Percentiles rank a stretch among this genome's conserved stretches.
phyloP scores from a whole-genome alignment of 768 basidiomycete genomes.

The Russula emetica region DNA sequence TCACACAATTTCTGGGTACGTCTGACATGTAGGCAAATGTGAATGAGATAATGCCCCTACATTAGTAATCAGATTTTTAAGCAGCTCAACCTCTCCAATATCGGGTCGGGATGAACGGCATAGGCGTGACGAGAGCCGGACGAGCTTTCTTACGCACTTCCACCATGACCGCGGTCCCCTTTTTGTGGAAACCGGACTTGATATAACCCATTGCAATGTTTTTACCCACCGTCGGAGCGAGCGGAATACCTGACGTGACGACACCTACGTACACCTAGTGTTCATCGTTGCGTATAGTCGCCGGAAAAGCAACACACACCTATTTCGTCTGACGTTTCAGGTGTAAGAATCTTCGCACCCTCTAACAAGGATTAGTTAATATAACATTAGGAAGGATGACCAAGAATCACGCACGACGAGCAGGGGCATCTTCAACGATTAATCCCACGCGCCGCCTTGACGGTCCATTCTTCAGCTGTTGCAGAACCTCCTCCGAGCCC shows the following conservation, averaged over 20 bases:
- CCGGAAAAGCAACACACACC: conserved; percentile 42
- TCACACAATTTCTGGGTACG: background rate
- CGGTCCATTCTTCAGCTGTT: conserved; percentile 77
- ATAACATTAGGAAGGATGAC: background rate
- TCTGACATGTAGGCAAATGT: background rate
- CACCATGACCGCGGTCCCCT: conserved; percentile 78
- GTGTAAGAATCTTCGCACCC: conserved; percentile 69
- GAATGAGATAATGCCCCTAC: background rate
- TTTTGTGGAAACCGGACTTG: conserved; percentile 77
- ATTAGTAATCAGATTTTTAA: background rate
- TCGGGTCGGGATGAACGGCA: conserved; percentile 84
- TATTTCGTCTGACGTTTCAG: conserved; percentile 50
- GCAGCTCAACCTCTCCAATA: conserved; percentile 62
- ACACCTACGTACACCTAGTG: conserved; percentile 41
- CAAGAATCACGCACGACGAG: conserved; percentile 55
- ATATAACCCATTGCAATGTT: conserved; percentile 99
- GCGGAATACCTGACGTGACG: conserved; percentile 91
- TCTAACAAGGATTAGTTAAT: conserved; percentile 42
- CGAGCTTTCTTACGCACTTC: conserved; percentile 80
- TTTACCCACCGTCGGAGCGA: conserved; percentile 75
- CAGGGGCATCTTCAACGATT: conserved; percentile 78
- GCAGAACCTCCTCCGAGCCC: conserved; percentile 66
- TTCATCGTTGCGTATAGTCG: conserved; percentile 14
- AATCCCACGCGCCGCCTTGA: conserved; percentile 76
- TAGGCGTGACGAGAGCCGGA: conserved; percentile 65